Percentiles rank a stretch among this genome's conserved stretches.
Conservation (phyloP, 2,329 filamentous ascomycete genomes). For the Claviceps pazoutovae region DNA sequence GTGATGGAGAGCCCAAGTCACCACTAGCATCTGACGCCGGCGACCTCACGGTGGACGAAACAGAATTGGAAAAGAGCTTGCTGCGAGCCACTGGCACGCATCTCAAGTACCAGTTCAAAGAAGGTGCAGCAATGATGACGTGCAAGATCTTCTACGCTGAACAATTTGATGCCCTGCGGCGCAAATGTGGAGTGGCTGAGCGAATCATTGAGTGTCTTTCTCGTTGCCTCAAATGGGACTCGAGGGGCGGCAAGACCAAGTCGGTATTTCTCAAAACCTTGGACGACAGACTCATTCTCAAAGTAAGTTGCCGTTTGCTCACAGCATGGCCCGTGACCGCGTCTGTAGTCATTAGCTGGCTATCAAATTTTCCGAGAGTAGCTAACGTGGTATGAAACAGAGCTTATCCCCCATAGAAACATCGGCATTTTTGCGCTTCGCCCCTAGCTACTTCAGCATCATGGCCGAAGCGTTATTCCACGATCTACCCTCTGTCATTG, state of each 20-base stretch:
- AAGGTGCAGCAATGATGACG: slow-evolving; percentile 85
- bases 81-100: slow-evolving; percentile 79
- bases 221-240: slow-evolving; percentile 94
- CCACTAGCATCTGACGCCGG: slow-evolving; percentile 21
- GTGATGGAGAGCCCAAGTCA: slow-evolving; percentile 16
- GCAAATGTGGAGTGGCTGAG: slow-evolving; percentile 85
- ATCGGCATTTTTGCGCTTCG: slow-evolving; percentile 85
- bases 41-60: slow-evolving; percentile 40
- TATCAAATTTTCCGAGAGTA: no score
- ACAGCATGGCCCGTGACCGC: background rate
- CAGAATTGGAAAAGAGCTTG: slow-evolving; percentile 72
- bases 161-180: slow-evolving; percentile 86
- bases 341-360: slow-evolving; percentile 7
- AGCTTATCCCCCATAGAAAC: slow-evolving; percentile 88
- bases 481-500: slow-evolving; percentile 87
- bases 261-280: slow-evolving; percentile 94
- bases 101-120: slow-evolving; percentile 88
- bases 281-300: slow-evolving; percentile 86
- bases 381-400: slow-evolving; percentile 11
- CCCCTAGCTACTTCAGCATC: slow-evolving; percentile 91
- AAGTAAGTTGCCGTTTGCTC: slow-evolving; percentile 27
- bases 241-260: slow-evolving; percentile 93
- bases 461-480: slow-evolving; percentile 96
- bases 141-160: slow-evolving; percentile 99
- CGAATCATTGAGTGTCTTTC: slow-evolving; percentile 92